phyloP scores from a whole-genome alignment of 1,139 yeast genomes.

The Protomyces inundatus region DNA sequence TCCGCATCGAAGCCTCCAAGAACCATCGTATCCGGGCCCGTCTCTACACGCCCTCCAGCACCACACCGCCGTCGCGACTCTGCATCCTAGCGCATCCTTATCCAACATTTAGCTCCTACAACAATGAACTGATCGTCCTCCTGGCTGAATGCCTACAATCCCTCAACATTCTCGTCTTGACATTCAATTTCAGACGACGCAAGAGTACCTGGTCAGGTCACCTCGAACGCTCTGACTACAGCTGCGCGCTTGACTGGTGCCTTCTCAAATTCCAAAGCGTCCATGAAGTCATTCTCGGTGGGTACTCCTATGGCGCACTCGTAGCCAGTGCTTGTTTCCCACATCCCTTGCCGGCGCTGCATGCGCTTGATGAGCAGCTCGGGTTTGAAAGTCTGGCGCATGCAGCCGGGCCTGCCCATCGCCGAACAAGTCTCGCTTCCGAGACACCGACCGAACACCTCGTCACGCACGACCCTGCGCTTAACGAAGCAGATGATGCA shows the following conservation, averaged over 20 bases:
- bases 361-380: neutral
- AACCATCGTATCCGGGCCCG: slow-evolving; percentile 19
- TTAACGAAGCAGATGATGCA: neutral
- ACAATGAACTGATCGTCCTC: slow-evolving; percentile 18
- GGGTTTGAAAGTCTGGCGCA: neutral
- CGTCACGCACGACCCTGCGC: neutral
- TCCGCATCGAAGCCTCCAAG: slow-evolving; percentile 17
- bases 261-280: slow-evolving; percentile 7
- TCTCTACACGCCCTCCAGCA: slow-evolving; percentile 9
- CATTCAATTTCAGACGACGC: slow-evolving; percentile 20
- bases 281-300: slow-evolving; percentile 15
- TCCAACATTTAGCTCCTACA: slow-evolving; percentile 9
- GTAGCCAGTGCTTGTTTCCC: slow-evolving; percentile 24
- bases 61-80: slow-evolving; percentile 6
- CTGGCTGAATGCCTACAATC: slow-evolving; percentile 6
- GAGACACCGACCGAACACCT: neutral
- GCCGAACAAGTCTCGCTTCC: neutral
- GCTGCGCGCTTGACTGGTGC: slow-evolving; percentile 11
- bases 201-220: slow-evolving; percentile 15
- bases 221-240: slow-evolving; percentile 11
- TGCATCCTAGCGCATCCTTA: slow-evolving; percentile 21
- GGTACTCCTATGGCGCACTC: slow-evolving; percentile 24
- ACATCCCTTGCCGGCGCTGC: neutral
- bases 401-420: neutral
- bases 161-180: slow-evolving; percentile 18